Percentiles rank a stretch among this genome's conserved stretches.
These are phyloP conservation scores for Xerocomus potaroensis DNA, from an alignment of 768 basidiomycete genomes.

Conservation along the genomic window DNA sequence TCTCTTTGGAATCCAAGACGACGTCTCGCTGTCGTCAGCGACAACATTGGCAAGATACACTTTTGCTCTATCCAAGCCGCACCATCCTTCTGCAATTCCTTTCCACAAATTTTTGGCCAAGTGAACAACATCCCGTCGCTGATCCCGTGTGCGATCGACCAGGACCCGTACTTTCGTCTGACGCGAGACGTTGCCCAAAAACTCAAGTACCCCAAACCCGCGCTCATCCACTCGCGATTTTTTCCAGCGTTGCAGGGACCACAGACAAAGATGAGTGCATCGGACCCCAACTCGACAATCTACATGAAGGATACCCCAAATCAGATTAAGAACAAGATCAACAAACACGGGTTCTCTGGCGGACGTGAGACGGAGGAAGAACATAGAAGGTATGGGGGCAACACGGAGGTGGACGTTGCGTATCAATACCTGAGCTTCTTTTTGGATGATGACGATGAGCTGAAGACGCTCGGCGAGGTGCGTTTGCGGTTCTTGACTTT, in stretches of 20 bases:
- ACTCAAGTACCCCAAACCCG: slow-evolving; percentile 93
- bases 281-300: slow-evolving; percentile 87
- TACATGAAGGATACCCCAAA: slow-evolving; percentile 92
- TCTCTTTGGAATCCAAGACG: background rate
- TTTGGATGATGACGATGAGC: slow-evolving; percentile 89
- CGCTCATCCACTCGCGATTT: slow-evolving; percentile 92
- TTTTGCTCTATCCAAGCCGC: slow-evolving; percentile 95
- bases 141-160: slow-evolving; percentile 98
- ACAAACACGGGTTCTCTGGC: slow-evolving; percentile 93
- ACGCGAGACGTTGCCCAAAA: slow-evolving; percentile 93
- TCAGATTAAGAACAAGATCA: slow-evolving; percentile 98
- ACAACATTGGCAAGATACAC: slow-evolving; percentile 97
- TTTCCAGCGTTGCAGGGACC: slow-evolving; percentile 98
- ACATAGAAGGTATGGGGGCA: slow-evolving; percentile 80
- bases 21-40: slow-evolving; percentile 49
- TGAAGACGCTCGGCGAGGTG: slow-evolving; percentile 73
- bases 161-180: slow-evolving; percentile 95
- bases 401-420: slow-evolving; percentile 92
- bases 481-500: background rate
- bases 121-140: slow-evolving; percentile 81
- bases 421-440: slow-evolving; percentile 97
- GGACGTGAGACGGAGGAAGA: slow-evolving; percentile 96
- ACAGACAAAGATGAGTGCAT: slow-evolving; percentile 99
- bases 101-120: slow-evolving; percentile 94
- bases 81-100: slow-evolving; percentile 96